Percentiles rank a stretch among this genome's conserved stretches.
phyloP scores from a whole-genome alignment of 345 rosid species.

The Salix dunnii region DNA sequence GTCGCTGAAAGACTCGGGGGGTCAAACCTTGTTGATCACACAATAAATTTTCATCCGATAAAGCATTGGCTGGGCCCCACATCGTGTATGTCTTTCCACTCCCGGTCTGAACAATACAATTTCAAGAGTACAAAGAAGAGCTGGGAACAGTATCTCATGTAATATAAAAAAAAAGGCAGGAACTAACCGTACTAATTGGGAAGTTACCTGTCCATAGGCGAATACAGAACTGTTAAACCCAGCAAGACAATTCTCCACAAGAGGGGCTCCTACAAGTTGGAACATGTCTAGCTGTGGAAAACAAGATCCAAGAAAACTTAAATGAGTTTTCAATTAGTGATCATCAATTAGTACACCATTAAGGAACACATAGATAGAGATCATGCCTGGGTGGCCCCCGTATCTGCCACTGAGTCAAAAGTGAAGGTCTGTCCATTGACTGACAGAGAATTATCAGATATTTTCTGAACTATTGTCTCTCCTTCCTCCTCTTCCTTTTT shows the following conservation, averaged over 20 bases:
- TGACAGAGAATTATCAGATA: slow-evolving; percentile 53
- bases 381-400: slow-evolving; percentile 69
- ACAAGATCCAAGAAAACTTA: not conserved
- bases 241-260: slow-evolving; percentile 90
- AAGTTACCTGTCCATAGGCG: slow-evolving; percentile 92
- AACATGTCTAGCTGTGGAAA: slow-evolving; percentile 67
- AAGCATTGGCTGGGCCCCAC: slow-evolving; percentile 94
- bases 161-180: not conserved
- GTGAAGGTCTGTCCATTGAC: slow-evolving; percentile 80
- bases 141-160: not conserved
- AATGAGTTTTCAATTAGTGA: slow-evolving; percentile 7
- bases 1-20: slow-evolving; percentile 79
- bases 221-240: slow-evolving; percentile 98
- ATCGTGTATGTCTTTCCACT: slow-evolving; percentile 97
- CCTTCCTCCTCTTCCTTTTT: slow-evolving; percentile 71
- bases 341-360: not conserved
- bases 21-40: slow-evolving; percentile 85
- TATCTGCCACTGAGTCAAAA: slow-evolving; percentile 80
- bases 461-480: slow-evolving; percentile 63
- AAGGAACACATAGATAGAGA: not conserved
- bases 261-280: slow-evolving; percentile 82
- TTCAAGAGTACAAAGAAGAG: slow-evolving; percentile 6
- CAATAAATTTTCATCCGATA: slow-evolving; percentile 54
- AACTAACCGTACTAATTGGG: not conserved
- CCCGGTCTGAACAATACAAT: slow-evolving; percentile 60